Evolutionary conservation across 2,329 filamentous ascomycete genomes (phyloP).

Genomic region (Colletotrichum simmondsii): DNA sequence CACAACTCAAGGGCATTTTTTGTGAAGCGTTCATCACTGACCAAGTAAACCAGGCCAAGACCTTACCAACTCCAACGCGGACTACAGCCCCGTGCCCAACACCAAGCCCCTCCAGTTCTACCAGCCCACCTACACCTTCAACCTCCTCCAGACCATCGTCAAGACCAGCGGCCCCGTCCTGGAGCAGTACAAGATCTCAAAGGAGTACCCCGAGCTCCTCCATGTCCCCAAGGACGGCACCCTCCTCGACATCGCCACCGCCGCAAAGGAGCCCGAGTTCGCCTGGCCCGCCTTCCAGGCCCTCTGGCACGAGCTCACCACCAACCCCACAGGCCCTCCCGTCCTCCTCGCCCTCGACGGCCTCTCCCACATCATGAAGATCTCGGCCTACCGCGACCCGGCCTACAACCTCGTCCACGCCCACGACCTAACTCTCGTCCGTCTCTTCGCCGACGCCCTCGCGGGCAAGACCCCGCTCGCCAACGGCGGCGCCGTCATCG

Average conservation of each 20-base stretch:
- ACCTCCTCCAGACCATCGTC: slow-evolving; percentile 77
- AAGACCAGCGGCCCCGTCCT: slow-evolving; percentile 79
- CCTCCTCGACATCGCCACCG: slow-evolving; percentile 76
- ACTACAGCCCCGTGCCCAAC: slow-evolving; percentile 78
- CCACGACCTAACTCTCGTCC: slow-evolving; percentile 82
- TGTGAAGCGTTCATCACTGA: neutral
- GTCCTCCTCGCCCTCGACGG: slow-evolving; percentile 84
- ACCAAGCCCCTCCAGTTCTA: slow-evolving; percentile 72
- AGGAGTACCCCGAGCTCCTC: slow-evolving; percentile 62
- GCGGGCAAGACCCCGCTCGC: slow-evolving; percentile 65
- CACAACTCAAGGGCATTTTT: neutral
- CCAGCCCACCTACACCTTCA: slow-evolving; percentile 82
- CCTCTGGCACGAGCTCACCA: slow-evolving; percentile 80
- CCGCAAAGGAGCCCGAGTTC: slow-evolving; percentile 78
- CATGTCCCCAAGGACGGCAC: slow-evolving; percentile 70
- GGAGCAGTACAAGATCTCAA: slow-evolving; percentile 55
- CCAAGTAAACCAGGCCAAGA: slow-evolving; percentile 72
- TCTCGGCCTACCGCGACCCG: slow-evolving; percentile 79
- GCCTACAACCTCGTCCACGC: slow-evolving; percentile 82
- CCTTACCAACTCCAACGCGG: slow-evolving; percentile 80
- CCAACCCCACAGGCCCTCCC: slow-evolving; percentile 59
- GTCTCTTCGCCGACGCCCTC: slow-evolving; percentile 79
- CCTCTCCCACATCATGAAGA: slow-evolving; percentile 82
- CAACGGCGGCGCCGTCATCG: slow-evolving; percentile 85
- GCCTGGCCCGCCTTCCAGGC: slow-evolving; percentile 85